phyloP scores from a whole-genome alignment of 2,329 filamentous ascomycete species.

The Cadophora malorum region DNA sequence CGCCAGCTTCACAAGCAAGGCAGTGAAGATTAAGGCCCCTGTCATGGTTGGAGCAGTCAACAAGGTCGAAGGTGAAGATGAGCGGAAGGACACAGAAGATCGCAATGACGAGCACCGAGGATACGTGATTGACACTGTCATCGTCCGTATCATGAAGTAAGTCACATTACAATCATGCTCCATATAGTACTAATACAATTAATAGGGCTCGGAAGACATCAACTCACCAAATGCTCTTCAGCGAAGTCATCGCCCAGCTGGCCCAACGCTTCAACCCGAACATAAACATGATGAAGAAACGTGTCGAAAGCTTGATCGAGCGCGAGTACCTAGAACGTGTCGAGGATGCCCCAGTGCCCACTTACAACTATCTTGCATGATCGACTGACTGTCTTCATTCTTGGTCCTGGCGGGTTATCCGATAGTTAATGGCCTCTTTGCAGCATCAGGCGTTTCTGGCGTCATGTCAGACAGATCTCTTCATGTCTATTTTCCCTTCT shows the following conservation, averaged over 20 bases:
- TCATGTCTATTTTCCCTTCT: background rate
- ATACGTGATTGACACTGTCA: constrained; percentile 75
- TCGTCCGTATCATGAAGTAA: constrained; percentile 88
- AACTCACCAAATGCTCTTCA: constrained; percentile 71
- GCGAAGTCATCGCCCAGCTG: constrained; percentile 75
- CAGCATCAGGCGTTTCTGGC: background rate
- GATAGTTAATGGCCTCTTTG: background rate
- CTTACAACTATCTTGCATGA: constrained; percentile 75
- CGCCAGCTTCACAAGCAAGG: constrained; percentile 78
- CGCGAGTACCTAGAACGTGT: constrained; percentile 80
- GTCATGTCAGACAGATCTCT: background rate
- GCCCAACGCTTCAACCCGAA: constrained; percentile 76
- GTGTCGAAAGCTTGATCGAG: constrained; percentile 78
- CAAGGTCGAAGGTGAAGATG: constrained; percentile 79
- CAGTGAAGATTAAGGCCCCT: constrained; percentile 87
- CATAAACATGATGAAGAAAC: constrained; percentile 77
- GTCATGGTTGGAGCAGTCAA: constrained; percentile 78
- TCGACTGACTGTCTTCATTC: background rate
- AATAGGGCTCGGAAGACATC: constrained; percentile 77
- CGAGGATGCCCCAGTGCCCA: constrained; percentile 66
- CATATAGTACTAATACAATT: constrained; percentile 42
- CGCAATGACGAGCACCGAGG: constrained; percentile 76
- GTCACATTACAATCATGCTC: constrained; percentile 44
- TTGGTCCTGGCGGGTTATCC: no score
- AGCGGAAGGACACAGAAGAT: constrained; percentile 74